Percentiles rank a stretch among this genome's conserved stretches.
These are phyloP conservation scores for Flueggea neowawraea DNA, from an alignment of 441 rosid species.

Conservation along the genomic window DNA sequence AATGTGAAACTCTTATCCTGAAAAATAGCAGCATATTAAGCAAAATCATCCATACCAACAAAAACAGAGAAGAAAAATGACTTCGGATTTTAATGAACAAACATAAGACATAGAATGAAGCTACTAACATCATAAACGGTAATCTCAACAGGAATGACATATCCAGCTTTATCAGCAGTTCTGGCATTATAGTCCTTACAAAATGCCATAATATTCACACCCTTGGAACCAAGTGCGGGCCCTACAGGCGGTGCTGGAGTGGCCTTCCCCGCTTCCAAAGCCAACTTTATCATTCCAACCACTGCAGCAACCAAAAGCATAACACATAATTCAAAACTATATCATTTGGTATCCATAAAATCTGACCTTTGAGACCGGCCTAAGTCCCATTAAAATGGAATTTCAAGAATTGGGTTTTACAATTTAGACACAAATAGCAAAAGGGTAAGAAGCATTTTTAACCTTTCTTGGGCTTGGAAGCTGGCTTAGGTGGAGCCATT, in stretches of 20 bases:
- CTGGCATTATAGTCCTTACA: conserved; percentile 98
- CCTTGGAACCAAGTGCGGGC: conserved; percentile 92
- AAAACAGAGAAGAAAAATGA: not conserved
- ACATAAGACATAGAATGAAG: not conserved
- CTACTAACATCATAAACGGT: conserved; percentile 81
- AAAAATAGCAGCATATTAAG: conserved; percentile 18
- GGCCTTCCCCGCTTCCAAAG: conserved; percentile 94
- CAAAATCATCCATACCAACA: not conserved
- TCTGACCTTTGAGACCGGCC: too few relatives aligned
- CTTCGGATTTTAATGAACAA: not conserved
- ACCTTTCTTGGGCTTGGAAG: conserved; percentile 68
- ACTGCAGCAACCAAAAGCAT: conserved; percentile 33
- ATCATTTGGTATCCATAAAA: too few relatives aligned
- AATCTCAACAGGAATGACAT: conserved; percentile 90
- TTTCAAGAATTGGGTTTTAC: not conserved
- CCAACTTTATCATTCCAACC: conserved; percentile 76
- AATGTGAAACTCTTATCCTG: conserved; percentile 96
- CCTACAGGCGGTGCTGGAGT: conserved; percentile 98
- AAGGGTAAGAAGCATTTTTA: not conserved
- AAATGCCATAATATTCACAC: conserved; percentile 93
- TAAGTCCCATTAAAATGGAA: too few relatives aligned
- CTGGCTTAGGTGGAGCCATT: conserved; percentile 81
- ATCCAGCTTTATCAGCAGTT: conserved; percentile 95
- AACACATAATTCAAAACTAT: not conserved
- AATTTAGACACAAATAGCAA: not conserved